Conservation (phyloP, 2,329 filamentous ascomycete species). For the Colletotrichum australisinense region DNA sequence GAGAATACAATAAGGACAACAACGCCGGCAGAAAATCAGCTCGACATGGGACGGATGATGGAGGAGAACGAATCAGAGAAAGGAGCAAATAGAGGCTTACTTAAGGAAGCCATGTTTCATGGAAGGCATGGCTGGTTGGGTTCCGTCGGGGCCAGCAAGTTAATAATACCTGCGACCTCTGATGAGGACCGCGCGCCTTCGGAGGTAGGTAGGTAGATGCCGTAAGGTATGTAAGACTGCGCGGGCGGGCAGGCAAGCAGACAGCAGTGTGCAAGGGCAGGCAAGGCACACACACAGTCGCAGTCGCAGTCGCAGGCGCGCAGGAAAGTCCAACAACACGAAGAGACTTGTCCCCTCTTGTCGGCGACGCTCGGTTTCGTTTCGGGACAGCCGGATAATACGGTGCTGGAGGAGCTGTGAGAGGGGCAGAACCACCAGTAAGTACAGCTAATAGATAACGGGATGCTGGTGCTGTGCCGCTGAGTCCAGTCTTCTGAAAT, state of each 20-base stretch:
- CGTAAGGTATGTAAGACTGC: not conserved
- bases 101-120: slow-evolving; percentile 36
- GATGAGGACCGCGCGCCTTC: slow-evolving; percentile 11
- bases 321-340: not conserved
- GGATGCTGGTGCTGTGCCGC: slow-evolving; percentile 7
- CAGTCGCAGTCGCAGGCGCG: not conserved
- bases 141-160: slow-evolving; percentile 15
- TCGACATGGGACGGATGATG: slow-evolving; percentile 19
- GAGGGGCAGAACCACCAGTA: slow-evolving; percentile 16
- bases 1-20: not conserved
- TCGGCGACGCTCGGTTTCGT: slow-evolving; percentile 28
- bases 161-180: slow-evolving; percentile 24
- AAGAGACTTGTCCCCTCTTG: not conserved
- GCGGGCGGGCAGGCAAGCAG: not conserved
- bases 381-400: slow-evolving; percentile 28
- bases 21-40: not conserved
- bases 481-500: not conserved
- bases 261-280: slow-evolving; percentile 16
- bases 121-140: slow-evolving; percentile 23
- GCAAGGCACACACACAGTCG: slow-evolving; percentile 10
- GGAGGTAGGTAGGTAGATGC: not conserved
- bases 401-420: slow-evolving; percentile 1
- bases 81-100: slow-evolving; percentile 21
- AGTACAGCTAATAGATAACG: slow-evolving; percentile 22
- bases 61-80: not conserved